These are phyloP conservation scores for Ustilago esculenta DNA, from an alignment of 1,284 basidiomycete species.

Conservation along the genomic window DNA sequence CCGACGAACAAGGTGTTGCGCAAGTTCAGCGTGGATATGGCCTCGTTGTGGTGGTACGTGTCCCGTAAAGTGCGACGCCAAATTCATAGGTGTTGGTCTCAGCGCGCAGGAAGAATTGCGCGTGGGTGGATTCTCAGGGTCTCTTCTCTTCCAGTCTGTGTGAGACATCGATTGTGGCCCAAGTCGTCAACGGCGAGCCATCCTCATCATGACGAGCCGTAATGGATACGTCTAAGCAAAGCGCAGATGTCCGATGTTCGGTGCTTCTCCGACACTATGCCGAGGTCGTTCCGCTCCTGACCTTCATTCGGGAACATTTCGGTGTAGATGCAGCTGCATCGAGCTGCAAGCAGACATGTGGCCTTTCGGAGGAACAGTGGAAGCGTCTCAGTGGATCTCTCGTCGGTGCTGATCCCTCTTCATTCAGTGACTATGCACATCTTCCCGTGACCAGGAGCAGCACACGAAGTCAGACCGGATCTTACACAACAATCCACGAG, in stretches of 20 bases:
- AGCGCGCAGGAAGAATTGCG: too few species aligned
- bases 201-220: conserved; percentile 2
- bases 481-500: conserved; percentile 19
- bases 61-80: conserved; percentile 16
- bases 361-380: conserved; percentile 26
- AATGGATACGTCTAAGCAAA: neutral
- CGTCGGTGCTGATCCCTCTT: conserved; percentile 1
- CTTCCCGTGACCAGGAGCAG: neutral
- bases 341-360: conserved; percentile 4
- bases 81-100: conserved; percentile 8
- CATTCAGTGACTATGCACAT: neutral
- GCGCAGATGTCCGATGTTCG: conserved; percentile 7
- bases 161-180: too few species aligned
- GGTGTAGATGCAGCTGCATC: conserved; percentile 16
- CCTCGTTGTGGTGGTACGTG: neutral
- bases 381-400: conserved; percentile 9
- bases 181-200: too few species aligned
- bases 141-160: too few species aligned
- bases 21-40: neutral
- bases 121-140: neutral
- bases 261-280: conserved; percentile 26
- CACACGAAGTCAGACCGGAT: neutral
- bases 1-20: too few species aligned
- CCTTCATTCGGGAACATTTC: conserved; percentile 19
- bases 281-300: conserved; percentile 15